Base-by-base conservation (phyloP, 345 rosid species). In the Hibiscus trionum region DNA sequence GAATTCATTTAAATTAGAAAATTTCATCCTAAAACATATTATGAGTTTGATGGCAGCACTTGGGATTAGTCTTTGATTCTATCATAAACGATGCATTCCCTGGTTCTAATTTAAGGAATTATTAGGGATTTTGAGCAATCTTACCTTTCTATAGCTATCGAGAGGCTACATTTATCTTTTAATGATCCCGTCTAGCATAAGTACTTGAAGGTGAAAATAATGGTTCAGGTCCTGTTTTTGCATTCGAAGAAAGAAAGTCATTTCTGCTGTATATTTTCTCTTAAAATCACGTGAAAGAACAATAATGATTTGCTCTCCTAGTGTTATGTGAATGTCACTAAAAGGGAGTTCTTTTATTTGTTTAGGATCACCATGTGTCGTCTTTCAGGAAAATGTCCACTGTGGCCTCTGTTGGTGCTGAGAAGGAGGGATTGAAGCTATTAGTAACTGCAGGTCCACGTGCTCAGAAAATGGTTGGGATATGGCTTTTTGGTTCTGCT, bases 401-500 rank as follows among this genome's bases (percentile, higher is more conserved):
- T 49, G 63, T 77, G 52, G 85, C 90, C 21, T 78, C 92, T 60
- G 75, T 73, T 63, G 81, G 80, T 7, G 47, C 73, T 62, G 87
- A 75, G 77, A 79, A 87, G 78, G 90, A 86, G 79, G 97, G 97
- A 37, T 47, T 90, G 77, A 94, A 83, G 84, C 73, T 86, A 24
- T 83, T 90, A 2, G 98, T 94, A 70, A 73, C 66, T 35, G 98
- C 91, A 75, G 97, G 97, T 14, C 82, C 93, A 2, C 86, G 74
- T 71, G 97, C 97, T 73, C 97, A 84, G 75, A 95, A 95, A 82
- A 66, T 82, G 86, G 97, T 95, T 17, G 99, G 93, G 5, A 85
- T 86, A 55, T 95, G 99, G 99, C 93, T 95, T 69, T 92, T 95
- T 69, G 89, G 97, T 17, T 95, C 97, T 2, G 93, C 99, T 14